phyloP scores from a whole-genome alignment of 1,284 basidiomycete genomes.

The Cryptococcus jaspeensis region DNA sequence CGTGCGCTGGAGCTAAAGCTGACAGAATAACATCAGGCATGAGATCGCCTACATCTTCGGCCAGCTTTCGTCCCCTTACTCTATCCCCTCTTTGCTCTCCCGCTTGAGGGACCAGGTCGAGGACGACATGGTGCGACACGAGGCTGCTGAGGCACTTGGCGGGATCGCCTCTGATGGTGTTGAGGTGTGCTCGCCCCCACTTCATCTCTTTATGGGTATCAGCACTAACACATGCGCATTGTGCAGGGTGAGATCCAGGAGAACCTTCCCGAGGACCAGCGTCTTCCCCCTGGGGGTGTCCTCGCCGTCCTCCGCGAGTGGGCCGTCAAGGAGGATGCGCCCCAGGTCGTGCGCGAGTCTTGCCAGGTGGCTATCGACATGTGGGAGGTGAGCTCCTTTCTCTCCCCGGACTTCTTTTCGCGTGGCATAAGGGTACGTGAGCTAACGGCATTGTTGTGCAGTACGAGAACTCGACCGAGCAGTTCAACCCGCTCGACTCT shows the following conservation, averaged over 20 bases:
- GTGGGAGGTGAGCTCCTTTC: constrained; percentile 66
- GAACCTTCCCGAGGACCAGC: constrained; percentile 31
- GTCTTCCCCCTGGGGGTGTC: constrained; percentile 58
- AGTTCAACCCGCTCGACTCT: constrained; percentile 79
- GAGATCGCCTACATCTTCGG: constrained; percentile 99
- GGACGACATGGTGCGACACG: constrained; percentile 97
- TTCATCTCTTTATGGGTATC: background rate
- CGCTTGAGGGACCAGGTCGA: constrained; percentile 74
- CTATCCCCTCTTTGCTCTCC: constrained; percentile 77
- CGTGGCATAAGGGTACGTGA: background rate
- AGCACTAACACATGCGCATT: background rate
- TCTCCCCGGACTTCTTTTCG: no score
- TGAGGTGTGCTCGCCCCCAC: constrained; percentile 23
- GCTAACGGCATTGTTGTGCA: constrained; percentile 40
- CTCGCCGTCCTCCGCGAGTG: constrained; percentile 83
- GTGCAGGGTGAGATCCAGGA: constrained; percentile 13
- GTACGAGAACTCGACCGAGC: constrained; percentile 80
- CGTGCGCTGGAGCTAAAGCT: no score
- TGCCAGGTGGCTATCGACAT: constrained; percentile 97
- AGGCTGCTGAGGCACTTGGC: constrained; percentile 96
- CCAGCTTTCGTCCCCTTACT: constrained; percentile 85
- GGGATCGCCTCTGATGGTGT: constrained; percentile 84
- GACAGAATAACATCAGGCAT: constrained; percentile 59
- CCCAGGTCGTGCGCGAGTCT: constrained; percentile 88
- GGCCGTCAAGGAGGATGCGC: constrained; percentile 73